Base-by-base conservation (phyloP, 768 basidiomycete species). In the Amanita exitialis region DNA sequence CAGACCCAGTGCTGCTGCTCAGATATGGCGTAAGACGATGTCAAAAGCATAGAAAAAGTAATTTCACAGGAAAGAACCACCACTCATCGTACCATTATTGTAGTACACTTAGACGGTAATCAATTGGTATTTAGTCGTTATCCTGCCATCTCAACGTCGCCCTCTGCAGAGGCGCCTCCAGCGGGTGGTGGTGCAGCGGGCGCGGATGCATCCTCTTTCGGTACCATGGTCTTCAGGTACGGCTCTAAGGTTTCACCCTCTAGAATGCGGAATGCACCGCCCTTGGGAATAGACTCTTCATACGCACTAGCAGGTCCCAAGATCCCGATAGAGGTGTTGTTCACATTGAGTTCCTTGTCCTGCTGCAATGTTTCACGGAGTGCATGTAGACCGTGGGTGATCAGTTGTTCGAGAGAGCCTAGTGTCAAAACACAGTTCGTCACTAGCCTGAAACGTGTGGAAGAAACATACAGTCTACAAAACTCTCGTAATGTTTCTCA, bases 301-400 rank as follows among this genome's bases (percentile, higher is more conserved):
- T 81, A 70, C 30, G 66, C 62, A 57, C 83, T 79, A 27, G 74
- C 68, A 9, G 86, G 78, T 8, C 95, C 95, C 53, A 97, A 75
- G 62, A 99, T 89, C 27, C 92, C 94, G 58, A 98, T 83, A 1
- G 90, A 92, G 1, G 96, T 99, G 72, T 99, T 99, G 64, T 87
- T 81, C 58, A 84, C 71, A 15, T 84, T 93, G 51, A 98, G 82
- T 61, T 90, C 92, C 67, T 99, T 99, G 73, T 98, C 96, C 63
- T 99, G 96, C 61, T 98, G 96, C 34, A 99, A 79, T 2, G 96
- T 98, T 65, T 98, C 95, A 27, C 92, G 83, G 13, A 99, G 78
- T 10, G 96, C 95, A 53, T 93, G 88, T 35, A 99, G 77, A 13
- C 96, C 96, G 62, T 99, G 96, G 57, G 78, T 79, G 66, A 98